These are phyloP conservation scores for Chlorella sp. DNA, from an alignment of 139 green algal species.

Conservation along the genomic window DNA sequence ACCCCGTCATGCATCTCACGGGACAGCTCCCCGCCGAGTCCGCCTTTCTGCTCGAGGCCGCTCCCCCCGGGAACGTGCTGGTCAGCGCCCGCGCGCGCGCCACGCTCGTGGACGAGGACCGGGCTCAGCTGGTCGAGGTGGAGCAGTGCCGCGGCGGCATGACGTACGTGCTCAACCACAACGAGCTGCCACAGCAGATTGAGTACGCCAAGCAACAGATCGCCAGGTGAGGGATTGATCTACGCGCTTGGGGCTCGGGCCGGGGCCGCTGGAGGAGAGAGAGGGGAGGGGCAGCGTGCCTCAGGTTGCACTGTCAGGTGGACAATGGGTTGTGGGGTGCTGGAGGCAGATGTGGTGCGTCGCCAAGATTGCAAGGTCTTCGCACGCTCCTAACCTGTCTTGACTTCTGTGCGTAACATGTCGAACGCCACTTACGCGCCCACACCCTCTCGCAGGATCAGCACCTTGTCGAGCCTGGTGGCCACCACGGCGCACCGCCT, in stretches of 20 bases:
- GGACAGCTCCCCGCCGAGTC: slow-evolving; percentile 19
- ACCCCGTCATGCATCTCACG: slow-evolving; percentile 20
- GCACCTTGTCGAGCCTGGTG: not conserved
- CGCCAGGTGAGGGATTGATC: not conserved
- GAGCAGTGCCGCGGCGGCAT: not conserved
- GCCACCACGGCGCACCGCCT: not conserved
- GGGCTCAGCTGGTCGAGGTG: not conserved
- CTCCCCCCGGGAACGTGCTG: slow-evolving; percentile 14
- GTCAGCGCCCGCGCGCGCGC: not conserved
- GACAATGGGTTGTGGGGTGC: too few species aligned
- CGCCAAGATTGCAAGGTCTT: too few species aligned
- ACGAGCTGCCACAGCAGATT: not conserved
- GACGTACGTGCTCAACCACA: not conserved
- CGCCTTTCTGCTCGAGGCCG: slow-evolving; percentile 9
- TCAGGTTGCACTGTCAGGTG: too few species aligned
- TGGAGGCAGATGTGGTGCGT: too few species aligned
- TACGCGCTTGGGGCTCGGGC: too few species aligned
- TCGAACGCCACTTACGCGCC: too few species aligned
- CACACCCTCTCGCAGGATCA: not conserved
- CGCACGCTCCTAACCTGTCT: too few species aligned
- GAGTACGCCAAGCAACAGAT: not conserved
- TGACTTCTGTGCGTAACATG: too few species aligned
- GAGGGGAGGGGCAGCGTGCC: too few species aligned
- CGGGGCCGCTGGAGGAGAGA: too few species aligned
- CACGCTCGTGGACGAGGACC: not conserved